Evolutionary conservation across 306 rosid species (phyloP).

Genomic region (Cyclanthera cordifolia): DNA sequence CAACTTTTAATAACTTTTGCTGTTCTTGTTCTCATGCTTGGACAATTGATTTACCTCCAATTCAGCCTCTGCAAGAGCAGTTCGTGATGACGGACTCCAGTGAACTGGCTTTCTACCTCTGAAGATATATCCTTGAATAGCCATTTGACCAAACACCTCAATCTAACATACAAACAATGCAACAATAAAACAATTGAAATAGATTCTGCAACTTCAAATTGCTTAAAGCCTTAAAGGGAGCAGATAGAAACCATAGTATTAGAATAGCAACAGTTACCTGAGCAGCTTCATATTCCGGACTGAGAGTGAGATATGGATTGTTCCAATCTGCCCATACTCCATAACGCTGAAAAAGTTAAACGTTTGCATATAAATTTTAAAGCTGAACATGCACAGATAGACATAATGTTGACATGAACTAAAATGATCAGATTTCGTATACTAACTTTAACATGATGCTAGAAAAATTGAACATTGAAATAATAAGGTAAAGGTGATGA

Average conservation of each 20-base stretch:
- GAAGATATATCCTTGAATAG: slow-evolving; percentile 74
- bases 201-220: background rate
- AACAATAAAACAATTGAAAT: background rate
- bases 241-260: slow-evolving; percentile 17
- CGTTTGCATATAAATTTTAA: slow-evolving; percentile 14
- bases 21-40: background rate
- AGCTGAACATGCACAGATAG: background rate
- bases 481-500: slow-evolving; percentile 4
- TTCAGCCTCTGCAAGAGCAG: slow-evolving; percentile 99
- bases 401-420: slow-evolving; percentile 1
- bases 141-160: slow-evolving; percentile 98
- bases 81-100: slow-evolving; percentile 97
- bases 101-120: slow-evolving; percentile 98
- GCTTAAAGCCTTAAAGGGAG: slow-evolving; percentile 15
- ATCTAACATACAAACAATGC: slow-evolving; percentile 32
- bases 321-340: slow-evolving; percentile 99
- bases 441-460: background rate
- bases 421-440: background rate
- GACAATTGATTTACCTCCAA: slow-evolving; percentile 55
- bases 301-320: slow-evolving; percentile 78
- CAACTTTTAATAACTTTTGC: background rate
- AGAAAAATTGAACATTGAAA: slow-evolving; percentile 9
- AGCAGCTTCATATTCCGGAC: slow-evolving; percentile 94
- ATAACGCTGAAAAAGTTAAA: slow-evolving; percentile 67
- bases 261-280: slow-evolving; percentile 64